Evolutionary conservation across 2,329 filamentous ascomycete genomes (phyloP).

Genomic region (Colletotrichum chrysophilum): DNA sequence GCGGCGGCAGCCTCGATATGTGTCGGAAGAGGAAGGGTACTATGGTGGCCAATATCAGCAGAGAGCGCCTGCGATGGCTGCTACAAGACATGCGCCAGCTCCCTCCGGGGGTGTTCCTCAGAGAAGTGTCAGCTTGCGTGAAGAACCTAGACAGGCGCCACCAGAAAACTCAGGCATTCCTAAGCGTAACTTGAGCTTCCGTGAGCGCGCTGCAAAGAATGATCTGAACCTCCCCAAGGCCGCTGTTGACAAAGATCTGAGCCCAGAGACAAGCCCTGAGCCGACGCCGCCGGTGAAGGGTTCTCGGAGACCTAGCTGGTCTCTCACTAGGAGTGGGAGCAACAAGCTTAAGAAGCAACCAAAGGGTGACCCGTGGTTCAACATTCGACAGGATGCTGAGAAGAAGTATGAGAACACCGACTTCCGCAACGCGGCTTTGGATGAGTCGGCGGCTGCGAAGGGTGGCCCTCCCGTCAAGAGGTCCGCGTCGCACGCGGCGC

Average conservation of each 20-base stretch:
- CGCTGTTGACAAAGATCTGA: background rate
- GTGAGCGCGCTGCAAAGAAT: conserved; percentile 58
- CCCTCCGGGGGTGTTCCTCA: conserved; percentile 3
- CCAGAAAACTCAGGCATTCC: conserved; percentile 36
- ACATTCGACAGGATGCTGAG: conserved; percentile 47
- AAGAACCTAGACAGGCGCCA: background rate
- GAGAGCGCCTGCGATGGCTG: conserved; percentile 23
- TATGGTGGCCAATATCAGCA: conserved; percentile 26
- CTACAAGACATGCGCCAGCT: conserved; percentile 18
- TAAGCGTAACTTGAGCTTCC: conserved; percentile 64
- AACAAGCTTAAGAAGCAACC: conserved; percentile 65
- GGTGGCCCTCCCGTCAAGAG: conserved; percentile 15
- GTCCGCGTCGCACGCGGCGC: conserved; percentile 24
- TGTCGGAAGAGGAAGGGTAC: conserved; percentile 31
- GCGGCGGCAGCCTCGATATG: conserved; percentile 35
- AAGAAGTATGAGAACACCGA: conserved; percentile 36
- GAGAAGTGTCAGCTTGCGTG: conserved; percentile 24
- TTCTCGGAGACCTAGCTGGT: conserved; percentile 28
- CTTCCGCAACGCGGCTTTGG: conserved; percentile 26
- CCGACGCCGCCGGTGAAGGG: conserved; percentile 32
- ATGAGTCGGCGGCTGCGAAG: conserved; percentile 22
- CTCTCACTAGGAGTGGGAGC: conserved; percentile 54
- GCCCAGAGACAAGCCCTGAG: conserved; percentile 24
- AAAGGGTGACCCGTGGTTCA: conserved; percentile 55
- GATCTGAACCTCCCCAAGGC: conserved; percentile 41